Evolutionary conservation across 192 early-diverging fungal species (phyloP).

Genomic region (Dimargaris xerosporica): DNA sequence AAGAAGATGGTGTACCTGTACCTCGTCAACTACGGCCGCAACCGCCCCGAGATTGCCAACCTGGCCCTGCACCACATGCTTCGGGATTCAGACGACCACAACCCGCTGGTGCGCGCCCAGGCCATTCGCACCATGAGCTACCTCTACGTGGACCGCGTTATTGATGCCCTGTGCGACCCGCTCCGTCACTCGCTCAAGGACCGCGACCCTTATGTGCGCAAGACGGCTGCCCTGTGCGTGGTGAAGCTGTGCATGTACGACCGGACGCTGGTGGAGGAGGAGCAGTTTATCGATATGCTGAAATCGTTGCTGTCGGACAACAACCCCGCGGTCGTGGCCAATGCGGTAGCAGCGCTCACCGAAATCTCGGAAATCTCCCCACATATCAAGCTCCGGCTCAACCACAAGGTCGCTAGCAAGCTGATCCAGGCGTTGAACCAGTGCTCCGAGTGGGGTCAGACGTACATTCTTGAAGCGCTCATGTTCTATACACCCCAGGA

Average conservation of each 20-base stretch:
- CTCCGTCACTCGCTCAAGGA: conserved; percentile 68
- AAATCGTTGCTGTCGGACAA: conserved; percentile 71
- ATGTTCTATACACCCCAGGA: conserved; percentile 85
- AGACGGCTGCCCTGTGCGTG: conserved; percentile 88
- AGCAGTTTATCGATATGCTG: conserved; percentile 81
- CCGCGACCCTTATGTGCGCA: conserved; percentile 90
- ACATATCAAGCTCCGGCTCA: conserved; percentile 68
- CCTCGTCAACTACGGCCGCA: conserved; percentile 89
- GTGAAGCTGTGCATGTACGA: conserved; percentile 89
- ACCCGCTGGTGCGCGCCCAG: conserved; percentile 87
- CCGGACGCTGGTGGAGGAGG: conserved; percentile 64
- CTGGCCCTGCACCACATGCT: conserved; percentile 80
- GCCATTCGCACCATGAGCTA: conserved; percentile 97
- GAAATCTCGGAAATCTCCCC: conserved; percentile 88
- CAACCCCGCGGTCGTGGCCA: conserved; percentile 92
- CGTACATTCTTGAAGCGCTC: conserved; percentile 83
- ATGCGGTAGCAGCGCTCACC: conserved; percentile 81
- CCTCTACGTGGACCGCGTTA: conserved; percentile 82
- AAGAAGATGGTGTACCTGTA: conserved; percentile 93
- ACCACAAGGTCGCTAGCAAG: conserved; percentile 78
- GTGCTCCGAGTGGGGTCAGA: conserved; percentile 97
- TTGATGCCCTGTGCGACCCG: conserved; percentile 72
- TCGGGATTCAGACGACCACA: conserved; percentile 81
- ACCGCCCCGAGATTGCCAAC: conserved; percentile 84
- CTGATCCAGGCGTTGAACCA: conserved; percentile 86